Percentiles rank a stretch among this genome's conserved stretches.
Evolutionary conservation across 202 grass and related monocot species (phyloP).

Genomic region (Zoysia matrella): DNA sequence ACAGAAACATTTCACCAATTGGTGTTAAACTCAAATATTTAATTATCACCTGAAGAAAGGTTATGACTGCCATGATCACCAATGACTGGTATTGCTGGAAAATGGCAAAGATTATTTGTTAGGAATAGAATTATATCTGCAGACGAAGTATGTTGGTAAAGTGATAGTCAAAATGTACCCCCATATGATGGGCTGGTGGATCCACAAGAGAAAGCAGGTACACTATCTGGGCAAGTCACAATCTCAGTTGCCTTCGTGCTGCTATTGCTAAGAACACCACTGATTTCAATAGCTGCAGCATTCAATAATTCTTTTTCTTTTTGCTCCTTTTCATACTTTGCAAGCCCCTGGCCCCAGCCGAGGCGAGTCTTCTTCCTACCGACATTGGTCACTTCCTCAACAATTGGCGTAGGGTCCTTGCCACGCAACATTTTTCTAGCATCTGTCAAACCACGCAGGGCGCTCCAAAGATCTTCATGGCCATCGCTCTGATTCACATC

Average conservation of each 20-base stretch:
- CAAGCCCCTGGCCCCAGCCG: conserved; percentile 50
- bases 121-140: background rate
- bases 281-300: background rate
- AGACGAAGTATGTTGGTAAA: background rate
- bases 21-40: background rate
- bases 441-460: background rate
- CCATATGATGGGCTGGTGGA: background rate
- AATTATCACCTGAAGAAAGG: background rate
- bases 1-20: background rate
- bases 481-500: background rate
- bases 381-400: conserved; percentile 19
- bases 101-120: background rate
- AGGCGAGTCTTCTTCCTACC: conserved; percentile 54
- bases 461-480: background rate
- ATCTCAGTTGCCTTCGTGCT: background rate
- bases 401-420: background rate
- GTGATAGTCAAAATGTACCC: background rate
- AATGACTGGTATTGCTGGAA: background rate
- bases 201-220: background rate
- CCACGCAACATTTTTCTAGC: background rate
- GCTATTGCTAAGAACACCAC: background rate
- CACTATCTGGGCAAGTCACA: background rate
- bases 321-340: conserved; percentile 56
- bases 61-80: background rate
- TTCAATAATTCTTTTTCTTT: conserved; percentile 6